Conservation (phyloP, 306 rosid genomes). For the Gynostemma pentaphyllum region DNA sequence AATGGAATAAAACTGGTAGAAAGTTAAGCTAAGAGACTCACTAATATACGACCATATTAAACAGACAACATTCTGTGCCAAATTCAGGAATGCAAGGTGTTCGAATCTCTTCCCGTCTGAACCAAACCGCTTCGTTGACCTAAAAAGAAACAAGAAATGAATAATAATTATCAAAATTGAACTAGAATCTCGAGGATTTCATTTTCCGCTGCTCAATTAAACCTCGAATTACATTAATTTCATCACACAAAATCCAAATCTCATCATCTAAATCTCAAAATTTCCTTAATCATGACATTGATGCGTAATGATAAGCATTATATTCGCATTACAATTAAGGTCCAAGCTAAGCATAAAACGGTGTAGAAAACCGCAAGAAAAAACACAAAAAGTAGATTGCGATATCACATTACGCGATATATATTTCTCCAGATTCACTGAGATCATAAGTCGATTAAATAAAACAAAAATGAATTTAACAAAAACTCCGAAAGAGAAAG, state of each 20-base stretch:
- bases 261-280: neutral
- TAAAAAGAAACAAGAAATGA: conserved; percentile 16
- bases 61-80: conserved; percentile 90
- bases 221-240: neutral
- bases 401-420: neutral
- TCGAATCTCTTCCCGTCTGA: conserved; percentile 60
- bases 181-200: neutral
- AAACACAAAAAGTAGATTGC: neutral
- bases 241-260: neutral
- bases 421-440: neutral
- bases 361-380: neutral
- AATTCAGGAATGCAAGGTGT: conserved; percentile 83
- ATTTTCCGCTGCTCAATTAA: neutral
- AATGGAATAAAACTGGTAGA: neutral
- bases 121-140: conserved; percentile 92
- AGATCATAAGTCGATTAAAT: neutral
- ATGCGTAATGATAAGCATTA: neutral
- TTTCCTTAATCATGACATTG: neutral
- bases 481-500: neutral
- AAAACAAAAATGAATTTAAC: neutral
- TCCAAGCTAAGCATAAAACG: neutral
- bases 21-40: conserved; percentile 25
- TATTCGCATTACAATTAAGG: neutral
- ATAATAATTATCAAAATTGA: neutral
- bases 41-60: conserved; percentile 86